Evolutionary conservation across 768 basidiomycete species (phyloP).

Genomic region (Piloderma croceum): DNA sequence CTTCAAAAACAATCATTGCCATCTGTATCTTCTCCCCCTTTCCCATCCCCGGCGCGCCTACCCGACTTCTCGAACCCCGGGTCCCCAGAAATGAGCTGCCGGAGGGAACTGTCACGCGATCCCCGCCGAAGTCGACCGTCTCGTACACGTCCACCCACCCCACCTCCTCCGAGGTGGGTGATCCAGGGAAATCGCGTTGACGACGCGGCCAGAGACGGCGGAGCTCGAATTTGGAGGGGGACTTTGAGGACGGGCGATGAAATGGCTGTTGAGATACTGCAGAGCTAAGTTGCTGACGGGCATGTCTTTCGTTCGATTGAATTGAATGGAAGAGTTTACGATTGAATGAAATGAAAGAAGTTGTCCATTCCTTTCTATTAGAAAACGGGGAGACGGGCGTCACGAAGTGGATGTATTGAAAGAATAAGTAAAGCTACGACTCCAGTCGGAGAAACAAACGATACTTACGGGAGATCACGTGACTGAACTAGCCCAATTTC

Average conservation of each 20-base stretch:
- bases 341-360: no score
- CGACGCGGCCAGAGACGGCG: slow-evolving; percentile 91
- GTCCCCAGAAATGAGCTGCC: slow-evolving; percentile 71
- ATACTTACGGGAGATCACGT: no score
- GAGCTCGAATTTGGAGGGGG: slow-evolving; percentile 95
- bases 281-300: slow-evolving; percentile 92
- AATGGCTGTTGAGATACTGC: slow-evolving; percentile 91
- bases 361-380: no score
- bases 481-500: no score
- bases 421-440: no score
- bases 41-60: no score
- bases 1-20: slow-evolving; percentile 89
- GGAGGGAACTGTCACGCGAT: slow-evolving; percentile 94
- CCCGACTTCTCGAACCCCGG: no score
- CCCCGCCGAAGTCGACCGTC: slow-evolving; percentile 93
- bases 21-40: slow-evolving; percentile 74
- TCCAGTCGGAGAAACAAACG: no score
- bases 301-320: no score
- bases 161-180: slow-evolving; percentile 94
- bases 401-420: no score
- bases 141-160: slow-evolving; percentile 93
- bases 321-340: no score
- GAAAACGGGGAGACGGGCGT: no score
- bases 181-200: slow-evolving; percentile 94
- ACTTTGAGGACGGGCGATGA: slow-evolving; percentile 96